phyloP scores from a whole-genome alignment of 805 yeast species.

The Kodamaea kakaduensis region DNA sequence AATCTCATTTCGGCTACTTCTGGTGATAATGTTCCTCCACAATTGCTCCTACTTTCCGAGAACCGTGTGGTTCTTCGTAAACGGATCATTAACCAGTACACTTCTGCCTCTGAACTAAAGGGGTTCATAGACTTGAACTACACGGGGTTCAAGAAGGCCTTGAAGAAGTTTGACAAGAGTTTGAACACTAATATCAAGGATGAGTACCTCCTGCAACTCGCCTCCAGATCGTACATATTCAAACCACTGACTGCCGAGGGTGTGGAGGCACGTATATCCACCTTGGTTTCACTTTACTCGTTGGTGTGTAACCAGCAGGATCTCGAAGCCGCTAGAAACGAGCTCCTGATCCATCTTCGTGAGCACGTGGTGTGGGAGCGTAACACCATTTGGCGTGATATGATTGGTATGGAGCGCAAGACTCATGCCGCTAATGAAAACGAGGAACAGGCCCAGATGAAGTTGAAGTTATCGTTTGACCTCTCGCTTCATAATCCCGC shows the following conservation, averaged over 20 bases:
- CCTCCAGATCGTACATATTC: slow-evolving; percentile 39
- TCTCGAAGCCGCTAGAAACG: slow-evolving; percentile 46
- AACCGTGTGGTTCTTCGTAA: slow-evolving; percentile 45
- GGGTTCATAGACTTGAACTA: slow-evolving; percentile 49
- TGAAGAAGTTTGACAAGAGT: slow-evolving; percentile 52
- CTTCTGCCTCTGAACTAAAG: slow-evolving; percentile 46
- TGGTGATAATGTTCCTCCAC: slow-evolving; percentile 25
- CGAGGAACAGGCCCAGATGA: slow-evolving; percentile 8
- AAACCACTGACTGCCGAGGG: slow-evolving; percentile 25
- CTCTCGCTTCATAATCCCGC: slow-evolving; percentile 32
- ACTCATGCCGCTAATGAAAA: slow-evolving; percentile 28
- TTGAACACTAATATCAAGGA: slow-evolving; percentile 42
- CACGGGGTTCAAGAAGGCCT: slow-evolving; percentile 51
- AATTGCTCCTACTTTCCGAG: slow-evolving; percentile 41
- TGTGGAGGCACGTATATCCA: slow-evolving; percentile 30
- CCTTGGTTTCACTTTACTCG: slow-evolving; percentile 33
- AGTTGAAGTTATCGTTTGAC: slow-evolving; percentile 16
- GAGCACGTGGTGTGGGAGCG: slow-evolving; percentile 57
- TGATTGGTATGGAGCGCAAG: slow-evolving; percentile 46
- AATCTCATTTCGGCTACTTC: slow-evolving; percentile 19
- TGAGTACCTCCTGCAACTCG: slow-evolving; percentile 44
- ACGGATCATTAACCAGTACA: slow-evolving; percentile 41
- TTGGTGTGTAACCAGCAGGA: slow-evolving; percentile 36
- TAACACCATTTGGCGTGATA: slow-evolving; percentile 54
- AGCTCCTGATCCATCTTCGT: slow-evolving; percentile 52